Conservation (phyloP, 257 asterid genomes). For the Vinca minor region DNA sequence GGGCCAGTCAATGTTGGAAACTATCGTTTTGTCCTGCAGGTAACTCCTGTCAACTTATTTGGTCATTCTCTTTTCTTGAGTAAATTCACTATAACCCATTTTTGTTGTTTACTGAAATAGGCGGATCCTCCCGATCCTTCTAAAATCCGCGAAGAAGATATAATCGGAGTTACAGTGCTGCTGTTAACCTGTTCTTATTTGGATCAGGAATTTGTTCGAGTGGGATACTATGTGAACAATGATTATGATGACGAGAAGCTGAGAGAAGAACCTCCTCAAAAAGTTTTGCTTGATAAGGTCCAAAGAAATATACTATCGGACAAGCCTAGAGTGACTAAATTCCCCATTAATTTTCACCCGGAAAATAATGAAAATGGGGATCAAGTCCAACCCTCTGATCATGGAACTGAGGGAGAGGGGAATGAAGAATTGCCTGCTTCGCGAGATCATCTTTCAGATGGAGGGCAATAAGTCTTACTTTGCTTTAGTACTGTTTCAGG, state of each 20-base stretch:
- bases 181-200: slow-evolving; percentile 83
- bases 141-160: slow-evolving; percentile 92
- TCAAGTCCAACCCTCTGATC: slow-evolving; percentile 45
- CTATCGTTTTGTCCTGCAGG: slow-evolving; percentile 88
- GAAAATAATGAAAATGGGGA: slow-evolving; percentile 61
- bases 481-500: background rate
- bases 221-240: slow-evolving; percentile 89
- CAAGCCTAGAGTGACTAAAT: slow-evolving; percentile 92
- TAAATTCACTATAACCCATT: background rate
- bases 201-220: slow-evolving; percentile 89
- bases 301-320: slow-evolving; percentile 80
- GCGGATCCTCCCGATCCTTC: slow-evolving; percentile 96
- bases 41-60: no score
- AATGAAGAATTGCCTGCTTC: slow-evolving; percentile 39
- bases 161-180: slow-evolving; percentile 89
- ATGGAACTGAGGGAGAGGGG: slow-evolving; percentile 42
- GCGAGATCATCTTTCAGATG: slow-evolving; percentile 28
- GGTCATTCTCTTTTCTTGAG: slow-evolving; percentile 2
- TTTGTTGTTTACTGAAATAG: slow-evolving; percentile 27
- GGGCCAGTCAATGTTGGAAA: slow-evolving; percentile 97
- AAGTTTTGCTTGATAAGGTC: slow-evolving; percentile 65
- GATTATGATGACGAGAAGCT: slow-evolving; percentile 84
- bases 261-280: slow-evolving; percentile 82
- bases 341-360: slow-evolving; percentile 75
- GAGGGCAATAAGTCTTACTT: slow-evolving; percentile 18